Conservation (phyloP, 257 asterid genomes). For the Voacanga thouarsii region DNA sequence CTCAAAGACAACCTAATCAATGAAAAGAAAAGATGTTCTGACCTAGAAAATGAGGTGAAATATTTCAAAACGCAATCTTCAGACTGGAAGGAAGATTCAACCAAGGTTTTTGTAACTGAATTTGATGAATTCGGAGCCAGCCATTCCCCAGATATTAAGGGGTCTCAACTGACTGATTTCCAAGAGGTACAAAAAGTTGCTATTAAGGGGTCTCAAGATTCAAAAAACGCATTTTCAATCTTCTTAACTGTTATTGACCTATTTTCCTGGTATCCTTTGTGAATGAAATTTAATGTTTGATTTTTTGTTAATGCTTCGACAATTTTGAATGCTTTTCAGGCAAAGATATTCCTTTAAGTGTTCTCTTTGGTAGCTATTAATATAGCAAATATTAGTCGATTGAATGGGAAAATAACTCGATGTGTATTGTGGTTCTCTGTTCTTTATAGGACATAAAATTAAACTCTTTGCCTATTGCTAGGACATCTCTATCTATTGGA, state of each 20-base stretch:
- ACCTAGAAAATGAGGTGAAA: slow-evolving; percentile 56
- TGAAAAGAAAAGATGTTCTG: slow-evolving; percentile 42
- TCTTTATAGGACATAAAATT: not conserved
- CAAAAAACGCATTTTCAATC: too few relatives aligned
- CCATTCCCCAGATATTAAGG: slow-evolving; percentile 19
- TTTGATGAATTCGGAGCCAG: slow-evolving; percentile 24
- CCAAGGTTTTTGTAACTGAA: slow-evolving; percentile 22
- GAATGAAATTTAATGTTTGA: too few relatives aligned
- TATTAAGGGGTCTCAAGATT: too few relatives aligned
- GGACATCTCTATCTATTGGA: too few relatives aligned
- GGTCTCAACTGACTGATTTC: too few relatives aligned
- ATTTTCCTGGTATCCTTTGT: too few relatives aligned
- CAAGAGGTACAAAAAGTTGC: too few relatives aligned
- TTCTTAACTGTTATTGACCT: too few relatives aligned
- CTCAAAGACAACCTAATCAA: slow-evolving; percentile 38
- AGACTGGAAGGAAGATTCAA: slow-evolving; percentile 30
- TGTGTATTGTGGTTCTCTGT: not conserved
- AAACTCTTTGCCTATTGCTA: slow-evolving; percentile 2
- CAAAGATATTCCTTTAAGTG: not conserved
- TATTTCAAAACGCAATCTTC: slow-evolving; percentile 41
- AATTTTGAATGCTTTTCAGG: not conserved
- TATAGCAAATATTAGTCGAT: not conserved
- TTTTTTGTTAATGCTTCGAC: too few relatives aligned
- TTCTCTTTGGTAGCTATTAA: not conserved
- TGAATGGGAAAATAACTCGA: not conserved